Evolutionary conservation across 2,329 filamentous ascomycete species (phyloP), one percentile per base, ranked within the genome.

Genomic region (Rutstroemia sp.): DNA sequence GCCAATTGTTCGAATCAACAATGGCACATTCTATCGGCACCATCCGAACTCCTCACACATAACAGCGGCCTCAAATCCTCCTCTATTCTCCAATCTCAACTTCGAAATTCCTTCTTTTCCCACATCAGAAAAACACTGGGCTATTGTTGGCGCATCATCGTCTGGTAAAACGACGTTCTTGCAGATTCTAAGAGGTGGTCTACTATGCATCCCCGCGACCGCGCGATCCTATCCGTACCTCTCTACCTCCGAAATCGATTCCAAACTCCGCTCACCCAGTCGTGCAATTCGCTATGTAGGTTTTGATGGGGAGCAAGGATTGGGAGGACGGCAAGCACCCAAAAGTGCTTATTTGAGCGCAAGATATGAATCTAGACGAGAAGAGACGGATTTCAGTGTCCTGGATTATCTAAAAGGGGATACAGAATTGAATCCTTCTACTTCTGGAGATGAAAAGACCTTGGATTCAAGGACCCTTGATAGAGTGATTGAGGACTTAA

Each of bases 261-360:
- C 69, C 54, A 67, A 50, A 71, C 70, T 88, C 48, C 78, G 81
- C 46, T 79, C 76, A 52, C 82, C 87, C 0, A 76, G 76, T 12
- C 78, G 78, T 61, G 90, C 90, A 0, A 87, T 99, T 57, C 85
- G 86, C 64, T 92, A 96, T 75, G 91, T 97, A 9, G 92, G 94
- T 0, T 97, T 97, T 67, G 88, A 90, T 67, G 84, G 83, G 2
- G 88, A 92, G 63, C 79, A 83, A 25, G 78, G 78, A 5, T 73
- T 81, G 14, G 73, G 80, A 5, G 78, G 79, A 2, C 49, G 19
- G 8, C 74, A 75, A n/a, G 76, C 77, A 5, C 78, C 80, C 0
- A 77, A 82, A n/a, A 87, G 88, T 19, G 86, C 90, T 4, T 96
- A 96, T 69, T 74, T 97, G 17, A 91, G 89, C 58, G 91, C 91